Conservation (phyloP, 164 flowering plant species). For the Vitis rotundifolia region DNA sequence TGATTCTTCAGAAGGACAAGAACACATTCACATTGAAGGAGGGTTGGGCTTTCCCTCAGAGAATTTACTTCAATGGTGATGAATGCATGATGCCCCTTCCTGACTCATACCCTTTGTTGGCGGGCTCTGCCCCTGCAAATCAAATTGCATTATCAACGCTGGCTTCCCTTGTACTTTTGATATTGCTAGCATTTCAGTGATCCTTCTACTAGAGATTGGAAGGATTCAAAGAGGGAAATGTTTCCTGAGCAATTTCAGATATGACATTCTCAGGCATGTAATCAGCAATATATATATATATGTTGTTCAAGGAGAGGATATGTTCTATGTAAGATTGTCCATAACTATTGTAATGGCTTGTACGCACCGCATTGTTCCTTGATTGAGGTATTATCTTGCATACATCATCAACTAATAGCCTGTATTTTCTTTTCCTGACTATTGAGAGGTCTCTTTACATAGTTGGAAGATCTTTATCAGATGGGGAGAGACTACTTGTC, state of each 20-base stretch:
- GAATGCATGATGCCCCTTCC: constrained; percentile 14
- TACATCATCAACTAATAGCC: no score
- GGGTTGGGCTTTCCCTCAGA: constrained; percentile 16
- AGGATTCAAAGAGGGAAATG: not conserved
- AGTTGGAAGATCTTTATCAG: no score
- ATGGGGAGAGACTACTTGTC: no score
- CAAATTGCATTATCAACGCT: not conserved
- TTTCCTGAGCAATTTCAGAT: no score
- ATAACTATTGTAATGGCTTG: not conserved
- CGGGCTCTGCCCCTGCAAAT: not conserved
- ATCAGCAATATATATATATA: not conserved
- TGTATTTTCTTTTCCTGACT: no score
- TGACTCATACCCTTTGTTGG: constrained; percentile 6
- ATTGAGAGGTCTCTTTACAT: no score
- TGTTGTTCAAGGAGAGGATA: not conserved
- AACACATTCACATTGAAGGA: constrained; percentile 9
- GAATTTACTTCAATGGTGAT: constrained; percentile 11
- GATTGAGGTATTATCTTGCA: no score
- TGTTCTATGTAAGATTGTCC: not conserved
- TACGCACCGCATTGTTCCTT: no score
- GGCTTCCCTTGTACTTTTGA: not conserved
- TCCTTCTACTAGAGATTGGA: not conserved
- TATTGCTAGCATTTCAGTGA: not conserved
- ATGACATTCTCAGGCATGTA: no score
- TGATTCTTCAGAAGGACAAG: constrained; percentile 9